These are phyloP conservation scores for Neopestalotiopsis clavispora DNA, from an alignment of 2,329 filamentous ascomycete species.

Conservation along the genomic window DNA sequence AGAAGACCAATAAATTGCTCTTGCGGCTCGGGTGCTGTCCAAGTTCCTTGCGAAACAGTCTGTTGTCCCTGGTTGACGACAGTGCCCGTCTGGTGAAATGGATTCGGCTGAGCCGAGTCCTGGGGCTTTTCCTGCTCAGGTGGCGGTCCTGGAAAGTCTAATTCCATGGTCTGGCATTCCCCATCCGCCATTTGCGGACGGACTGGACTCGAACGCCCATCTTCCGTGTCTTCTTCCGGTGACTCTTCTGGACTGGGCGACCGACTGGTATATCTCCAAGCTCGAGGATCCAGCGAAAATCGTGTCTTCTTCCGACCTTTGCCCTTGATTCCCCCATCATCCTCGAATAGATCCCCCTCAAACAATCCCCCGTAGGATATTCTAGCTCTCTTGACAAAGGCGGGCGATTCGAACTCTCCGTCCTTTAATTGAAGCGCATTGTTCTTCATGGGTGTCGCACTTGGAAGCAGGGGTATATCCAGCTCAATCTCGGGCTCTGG, in stretches of 20 bases:
- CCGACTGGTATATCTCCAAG: constrained; percentile 77
- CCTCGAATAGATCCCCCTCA: constrained; percentile 73
- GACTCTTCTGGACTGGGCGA: constrained; percentile 72
- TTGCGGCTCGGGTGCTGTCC: constrained; percentile 4
- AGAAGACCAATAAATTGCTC: background rate
- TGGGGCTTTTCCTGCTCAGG: constrained; percentile 7
- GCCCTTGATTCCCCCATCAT: constrained; percentile 64
- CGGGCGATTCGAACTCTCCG: constrained; percentile 74
- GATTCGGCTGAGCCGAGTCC: background rate
- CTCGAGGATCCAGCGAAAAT: constrained; percentile 67
- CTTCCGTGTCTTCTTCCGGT: constrained; percentile 20
- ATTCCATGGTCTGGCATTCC: constrained; percentile 44
- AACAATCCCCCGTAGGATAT: constrained; percentile 72
- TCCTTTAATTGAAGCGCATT: constrained; percentile 41
- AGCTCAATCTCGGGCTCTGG: constrained; percentile 5
- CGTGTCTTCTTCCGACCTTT: constrained; percentile 73
- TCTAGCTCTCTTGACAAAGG: constrained; percentile 75
- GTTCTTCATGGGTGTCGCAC: constrained; percentile 33
- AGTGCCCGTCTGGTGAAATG: background rate
- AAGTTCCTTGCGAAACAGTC: background rate
- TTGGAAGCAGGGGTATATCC: constrained; percentile 5
- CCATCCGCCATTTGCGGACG: constrained; percentile 41
- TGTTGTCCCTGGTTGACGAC: constrained; percentile 18
- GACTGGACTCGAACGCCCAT: constrained; percentile 20
- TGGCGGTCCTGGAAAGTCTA: constrained; percentile 30